Evolutionary conservation across 2,329 filamentous ascomycete species (phyloP).

Genomic region (Pyrenochaeta sp.): DNA sequence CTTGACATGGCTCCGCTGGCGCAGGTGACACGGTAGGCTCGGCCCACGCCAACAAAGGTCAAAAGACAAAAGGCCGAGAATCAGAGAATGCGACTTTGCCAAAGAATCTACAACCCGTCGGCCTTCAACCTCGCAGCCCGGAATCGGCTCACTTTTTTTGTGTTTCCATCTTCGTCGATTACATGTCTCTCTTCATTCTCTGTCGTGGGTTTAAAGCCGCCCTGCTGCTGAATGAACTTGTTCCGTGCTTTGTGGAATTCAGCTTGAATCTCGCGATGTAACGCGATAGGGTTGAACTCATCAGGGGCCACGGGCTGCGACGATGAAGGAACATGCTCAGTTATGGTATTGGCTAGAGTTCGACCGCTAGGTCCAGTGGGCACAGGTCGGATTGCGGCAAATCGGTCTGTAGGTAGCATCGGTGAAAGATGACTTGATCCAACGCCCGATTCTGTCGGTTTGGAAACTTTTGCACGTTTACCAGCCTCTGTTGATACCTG

Average conservation of each 20-base stretch:
- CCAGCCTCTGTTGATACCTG: slow-evolving; percentile 19
- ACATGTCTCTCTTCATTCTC: slow-evolving; percentile 72
- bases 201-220: slow-evolving; percentile 76
- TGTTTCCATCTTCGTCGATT: slow-evolving; percentile 69
- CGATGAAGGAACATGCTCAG: slow-evolving; percentile 58
- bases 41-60: not conserved
- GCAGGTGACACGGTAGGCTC: not conserved
- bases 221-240: slow-evolving; percentile 81
- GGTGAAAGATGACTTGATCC: slow-evolving; percentile 21
- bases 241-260: slow-evolving; percentile 87
- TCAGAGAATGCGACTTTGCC: not conserved
- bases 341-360: slow-evolving; percentile 66
- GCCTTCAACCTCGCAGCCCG: slow-evolving; percentile 70
- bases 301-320: slow-evolving; percentile 52
- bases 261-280: slow-evolving; percentile 79
- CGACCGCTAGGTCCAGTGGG: slow-evolving; percentile 54
- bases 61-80: too few species aligned
- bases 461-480: slow-evolving; percentile 49
- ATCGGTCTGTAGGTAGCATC: slow-evolving; percentile 32
- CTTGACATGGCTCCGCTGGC: not conserved
- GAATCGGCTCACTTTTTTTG: slow-evolving; percentile 74
- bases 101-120: slow-evolving; percentile 36
- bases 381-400: slow-evolving; percentile 37
- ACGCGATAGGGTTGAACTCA: slow-evolving; percentile 72
- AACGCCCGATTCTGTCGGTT: slow-evolving; percentile 51